A percentile compares a stretch with the other conserved stretches of the same genome.
Evolutionary conservation across 176 grass and related monocot genomes (phyloP).

Genomic region (Thalia dealbata): DNA sequence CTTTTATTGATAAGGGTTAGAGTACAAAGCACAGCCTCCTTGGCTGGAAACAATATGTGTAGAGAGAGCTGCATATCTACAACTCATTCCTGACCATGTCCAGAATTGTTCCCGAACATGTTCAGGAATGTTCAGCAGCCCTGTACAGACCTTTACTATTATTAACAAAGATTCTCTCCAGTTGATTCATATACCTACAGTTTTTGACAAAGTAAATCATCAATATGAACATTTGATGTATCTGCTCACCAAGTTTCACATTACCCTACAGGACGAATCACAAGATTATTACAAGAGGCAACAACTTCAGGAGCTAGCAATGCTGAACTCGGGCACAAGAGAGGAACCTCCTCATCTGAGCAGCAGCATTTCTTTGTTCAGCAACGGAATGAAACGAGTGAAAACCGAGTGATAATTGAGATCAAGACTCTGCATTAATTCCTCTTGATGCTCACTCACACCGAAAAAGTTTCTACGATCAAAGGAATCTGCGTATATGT

Average conservation of each 20-base stretch:
- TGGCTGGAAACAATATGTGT: no score
- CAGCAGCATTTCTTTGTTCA: slow-evolving; percentile 55
- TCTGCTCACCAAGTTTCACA: not conserved
- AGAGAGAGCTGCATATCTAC: no score
- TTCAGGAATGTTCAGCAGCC: no score
- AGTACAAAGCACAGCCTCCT: no score
- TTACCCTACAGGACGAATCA: slow-evolving; percentile 62
- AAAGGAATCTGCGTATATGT: no score
- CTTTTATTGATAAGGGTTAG: no score
- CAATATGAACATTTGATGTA: no score
- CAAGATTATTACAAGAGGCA: slow-evolving; percentile 95
- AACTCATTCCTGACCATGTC: no score
- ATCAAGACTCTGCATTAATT: no score
- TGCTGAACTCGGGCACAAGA: slow-evolving; percentile 75
- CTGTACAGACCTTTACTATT: not conserved
- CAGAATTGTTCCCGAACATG: no score
- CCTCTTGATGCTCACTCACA: no score
- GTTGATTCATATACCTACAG: not conserved
- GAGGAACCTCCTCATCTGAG: slow-evolving; percentile 72
- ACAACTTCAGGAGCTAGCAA: slow-evolving; percentile 81
- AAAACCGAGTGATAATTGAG: slow-evolving; percentile 26
- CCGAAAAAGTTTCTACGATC: no score
- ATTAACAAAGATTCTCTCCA: not conserved
- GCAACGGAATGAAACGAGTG: slow-evolving; percentile 66
- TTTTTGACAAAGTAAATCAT: not conserved